phyloP scores from a whole-genome alignment of 139 green algal species.

The Chlorella sp. region DNA sequence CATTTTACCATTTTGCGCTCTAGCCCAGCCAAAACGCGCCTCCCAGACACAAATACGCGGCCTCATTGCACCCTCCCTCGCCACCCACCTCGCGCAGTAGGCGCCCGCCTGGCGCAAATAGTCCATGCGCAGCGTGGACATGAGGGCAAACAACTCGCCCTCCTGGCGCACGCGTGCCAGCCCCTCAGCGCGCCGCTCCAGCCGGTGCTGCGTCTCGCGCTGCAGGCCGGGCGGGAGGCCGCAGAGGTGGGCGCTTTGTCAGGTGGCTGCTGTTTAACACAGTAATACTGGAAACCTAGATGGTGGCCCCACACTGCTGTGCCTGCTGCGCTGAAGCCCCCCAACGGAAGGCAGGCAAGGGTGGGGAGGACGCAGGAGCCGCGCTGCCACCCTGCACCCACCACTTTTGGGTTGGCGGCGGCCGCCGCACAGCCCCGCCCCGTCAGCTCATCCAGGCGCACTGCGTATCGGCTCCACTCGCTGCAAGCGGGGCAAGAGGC shows the following conservation, averaged over 20 bases:
- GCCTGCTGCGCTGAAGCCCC: too few relatives aligned
- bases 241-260: slow-evolving; percentile 31
- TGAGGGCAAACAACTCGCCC: neutral
- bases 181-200: neutral
- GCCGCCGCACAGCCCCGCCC: neutral
- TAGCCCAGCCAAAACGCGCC: too few relatives aligned
- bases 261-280: too few relatives aligned
- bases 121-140: slow-evolving; percentile 13
- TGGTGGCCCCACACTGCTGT: neutral
- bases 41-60: too few relatives aligned
- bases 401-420: too few relatives aligned
- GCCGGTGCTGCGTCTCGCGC: neutral
- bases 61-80: neutral
- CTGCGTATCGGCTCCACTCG: slow-evolving; percentile 59
- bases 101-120: slow-evolving; percentile 21
- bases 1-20: too few relatives aligned
- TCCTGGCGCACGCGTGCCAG: neutral
- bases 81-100: neutral
- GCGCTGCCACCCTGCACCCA: neutral
- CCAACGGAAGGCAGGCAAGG: neutral
- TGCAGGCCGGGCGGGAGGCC: neutral
- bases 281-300: too few relatives aligned
- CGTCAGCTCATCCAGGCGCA: slow-evolving; percentile 59
- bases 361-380: neutral
- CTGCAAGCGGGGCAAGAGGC: too few relatives aligned